phyloP scores from a whole-genome alignment of 2,329 filamentous ascomycete genomes.

The Trichophyton equinum region DNA sequence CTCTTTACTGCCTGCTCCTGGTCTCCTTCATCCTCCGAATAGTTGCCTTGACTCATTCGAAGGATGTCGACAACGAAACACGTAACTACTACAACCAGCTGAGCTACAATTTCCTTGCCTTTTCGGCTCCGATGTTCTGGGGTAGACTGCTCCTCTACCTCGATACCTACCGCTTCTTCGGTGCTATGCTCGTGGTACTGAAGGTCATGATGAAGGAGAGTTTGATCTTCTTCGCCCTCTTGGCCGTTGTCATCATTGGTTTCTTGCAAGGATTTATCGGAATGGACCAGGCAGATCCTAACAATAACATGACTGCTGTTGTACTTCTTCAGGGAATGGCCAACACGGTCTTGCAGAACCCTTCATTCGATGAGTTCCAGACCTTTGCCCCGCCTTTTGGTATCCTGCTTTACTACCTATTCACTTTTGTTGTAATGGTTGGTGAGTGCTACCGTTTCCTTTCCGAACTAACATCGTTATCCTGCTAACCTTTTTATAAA shows the following conservation, averaged over 20 bases:
- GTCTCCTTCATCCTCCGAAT: constrained; percentile 69
- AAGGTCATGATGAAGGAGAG: constrained; percentile 93
- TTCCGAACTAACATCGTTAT: not conserved
- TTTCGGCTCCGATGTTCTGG: constrained; percentile 95
- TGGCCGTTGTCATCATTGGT: constrained; percentile 61
- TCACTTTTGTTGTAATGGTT: constrained; percentile 95
- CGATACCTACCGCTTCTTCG: constrained; percentile 89
- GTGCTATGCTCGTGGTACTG: constrained; percentile 92
- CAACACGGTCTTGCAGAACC: constrained; percentile 82
- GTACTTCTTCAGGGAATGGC: constrained; percentile 49
- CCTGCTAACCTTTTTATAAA: constrained; percentile 12
- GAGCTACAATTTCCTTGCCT: constrained; percentile 89
- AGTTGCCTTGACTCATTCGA: constrained; percentile 57
- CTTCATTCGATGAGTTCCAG: constrained; percentile 82
- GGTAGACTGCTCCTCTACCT: constrained; percentile 81
- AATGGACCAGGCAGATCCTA: constrained; percentile 68
- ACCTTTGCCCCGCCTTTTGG: constrained; percentile 87
- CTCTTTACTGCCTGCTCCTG: constrained; percentile 65
- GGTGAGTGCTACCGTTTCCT: constrained; percentile 21
- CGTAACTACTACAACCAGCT: constrained; percentile 60
- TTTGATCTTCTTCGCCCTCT: constrained; percentile 87
- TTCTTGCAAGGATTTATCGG: constrained; percentile 94
- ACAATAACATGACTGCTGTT: constrained; percentile 37
- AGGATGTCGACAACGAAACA: constrained; percentile 35
- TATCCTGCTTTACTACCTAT: constrained; percentile 90